A percentile compares a stretch with the other conserved stretches of the same genome.
phyloP scores from a whole-genome alignment of 2,329 filamentous ascomycete species.

The Zalaria obscura region DNA sequence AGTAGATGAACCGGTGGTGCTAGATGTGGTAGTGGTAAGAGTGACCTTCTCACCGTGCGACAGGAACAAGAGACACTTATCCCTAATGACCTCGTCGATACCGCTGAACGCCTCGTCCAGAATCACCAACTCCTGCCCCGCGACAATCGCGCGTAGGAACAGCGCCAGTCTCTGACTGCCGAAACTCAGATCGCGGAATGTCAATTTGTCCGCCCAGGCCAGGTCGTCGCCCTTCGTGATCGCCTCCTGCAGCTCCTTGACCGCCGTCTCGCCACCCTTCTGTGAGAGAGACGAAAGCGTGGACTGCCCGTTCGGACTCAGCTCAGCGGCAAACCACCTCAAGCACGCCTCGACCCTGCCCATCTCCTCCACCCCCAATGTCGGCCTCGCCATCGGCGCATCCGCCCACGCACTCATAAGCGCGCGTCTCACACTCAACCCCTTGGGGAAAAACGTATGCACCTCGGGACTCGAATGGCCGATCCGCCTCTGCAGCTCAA shows the following conservation, averaged over 20 bases:
- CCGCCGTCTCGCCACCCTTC: conserved; percentile 12
- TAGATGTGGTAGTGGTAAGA: background rate
- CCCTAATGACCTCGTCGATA: conserved; percentile 47
- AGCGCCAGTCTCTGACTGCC: conserved; percentile 73
- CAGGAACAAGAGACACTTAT: conserved; percentile 76
- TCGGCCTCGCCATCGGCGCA: conserved; percentile 62
- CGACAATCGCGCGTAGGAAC: conserved; percentile 46
- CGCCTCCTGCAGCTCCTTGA: background rate
- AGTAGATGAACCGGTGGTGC: no score
- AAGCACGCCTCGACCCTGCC: conserved; percentile 55
- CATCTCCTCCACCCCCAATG: conserved; percentile 42
- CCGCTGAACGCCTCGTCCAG: conserved; percentile 38
- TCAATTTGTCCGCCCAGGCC: conserved; percentile 51
- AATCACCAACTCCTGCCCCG: conserved; percentile 32
- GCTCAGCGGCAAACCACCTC: conserved; percentile 62
- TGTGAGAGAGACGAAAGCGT: background rate
- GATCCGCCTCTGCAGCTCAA: conserved; percentile 79
- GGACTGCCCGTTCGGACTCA: conserved; percentile 39
- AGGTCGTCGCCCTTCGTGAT: conserved; percentile 14
- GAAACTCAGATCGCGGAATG: conserved; percentile 65
- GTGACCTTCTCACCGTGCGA: conserved; percentile 26
- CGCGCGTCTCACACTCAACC: conserved; percentile 56
- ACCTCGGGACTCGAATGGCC: conserved; percentile 92
- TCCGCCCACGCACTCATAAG: conserved; percentile 84
- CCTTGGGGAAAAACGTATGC: conserved; percentile 78